Evolutionary conservation across 805 yeast species (phyloP), one percentile per base, ranked within the genome.

Genomic region (Torulaspora indica): DNA sequence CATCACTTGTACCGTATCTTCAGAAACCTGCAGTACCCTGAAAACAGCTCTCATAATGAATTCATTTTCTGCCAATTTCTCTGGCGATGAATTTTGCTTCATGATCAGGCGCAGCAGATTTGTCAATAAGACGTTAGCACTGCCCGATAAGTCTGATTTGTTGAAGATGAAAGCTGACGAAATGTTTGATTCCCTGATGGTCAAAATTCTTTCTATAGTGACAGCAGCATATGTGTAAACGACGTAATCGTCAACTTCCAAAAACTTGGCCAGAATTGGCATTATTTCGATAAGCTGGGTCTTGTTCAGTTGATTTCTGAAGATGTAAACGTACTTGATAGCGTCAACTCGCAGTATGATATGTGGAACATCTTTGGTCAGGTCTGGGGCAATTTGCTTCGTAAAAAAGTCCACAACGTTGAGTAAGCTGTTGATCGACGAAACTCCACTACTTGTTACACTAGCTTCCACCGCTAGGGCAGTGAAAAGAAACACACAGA

Each of bases 181-280:
- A n/a, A 74, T 66, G 17, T 58, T 55, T 2, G 66, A 57, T 54
- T 77, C 79, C 50, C 93, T 79, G 64, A 91, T 77, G 1, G 95
- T 79, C 42, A 93, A 71, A 41, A 93, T 80, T 55, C 87, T 82
- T 63, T 93, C 98, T 48, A 91, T 79, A 1, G 98, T 89, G 45
- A 93, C 83, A 1, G 98, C 90, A 1, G 98, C 81, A 59, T 90
- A 93, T 0, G 98, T 90, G 64, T 85, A 87, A 15, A 91, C 95
- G 27, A 89, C 95, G 46, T 84, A 85, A 45, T 81, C 79, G 6
- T 69, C 66, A 28, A 82, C 76, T 42, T 72, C 68, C 54, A 95
- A 76, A 60, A 86, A 89, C 12, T 74, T 72, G 8, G 88, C 78
- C 47, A 93, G 69, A 33, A 87, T 69, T 12, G 96, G 95, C 64